Evolutionary conservation across 2,329 filamentous ascomycete genomes (phyloP).

Genomic region (Monilinia laxa): DNA sequence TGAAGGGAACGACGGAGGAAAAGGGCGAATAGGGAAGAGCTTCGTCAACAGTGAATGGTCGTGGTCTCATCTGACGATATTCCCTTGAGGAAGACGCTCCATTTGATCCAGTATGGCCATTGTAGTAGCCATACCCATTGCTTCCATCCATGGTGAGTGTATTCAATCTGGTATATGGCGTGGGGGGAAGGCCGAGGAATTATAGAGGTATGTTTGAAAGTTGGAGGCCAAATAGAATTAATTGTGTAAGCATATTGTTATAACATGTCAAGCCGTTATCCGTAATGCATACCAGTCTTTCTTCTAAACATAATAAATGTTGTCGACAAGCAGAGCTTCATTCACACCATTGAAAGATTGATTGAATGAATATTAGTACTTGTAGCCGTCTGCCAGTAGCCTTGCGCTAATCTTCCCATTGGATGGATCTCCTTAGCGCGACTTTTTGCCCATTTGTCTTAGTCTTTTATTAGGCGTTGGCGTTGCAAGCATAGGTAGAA

Average conservation of each 20-base stretch:
- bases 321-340: background rate
- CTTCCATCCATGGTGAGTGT: conserved; percentile 17
- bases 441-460: background rate
- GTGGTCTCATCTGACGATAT: conserved; percentile 36
- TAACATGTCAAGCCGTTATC: background rate
- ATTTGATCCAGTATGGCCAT: conserved; percentile 11
- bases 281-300: background rate
- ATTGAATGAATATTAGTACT: conserved; percentile 3
- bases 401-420: conserved; percentile 26
- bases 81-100: conserved; percentile 1
- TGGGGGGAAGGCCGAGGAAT: conserved; percentile 15
- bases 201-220: background rate
- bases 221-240: background rate
- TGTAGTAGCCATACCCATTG: conserved; percentile 16
- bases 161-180: background rate
- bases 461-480: background rate
- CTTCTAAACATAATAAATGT: background rate
- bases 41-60: conserved; percentile 65
- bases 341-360: too few species aligned
- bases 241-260: conserved; percentile 9
- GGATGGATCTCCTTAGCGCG: conserved; percentile 6
- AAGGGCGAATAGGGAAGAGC: conserved; percentile 81
- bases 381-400: conserved; percentile 23
- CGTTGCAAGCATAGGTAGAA: conserved; percentile 3
- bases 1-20: conserved; percentile 75